Evolutionary conservation across 2,329 filamentous ascomycete genomes (phyloP).

Genomic region (Ophiobolus disseminans): DNA sequence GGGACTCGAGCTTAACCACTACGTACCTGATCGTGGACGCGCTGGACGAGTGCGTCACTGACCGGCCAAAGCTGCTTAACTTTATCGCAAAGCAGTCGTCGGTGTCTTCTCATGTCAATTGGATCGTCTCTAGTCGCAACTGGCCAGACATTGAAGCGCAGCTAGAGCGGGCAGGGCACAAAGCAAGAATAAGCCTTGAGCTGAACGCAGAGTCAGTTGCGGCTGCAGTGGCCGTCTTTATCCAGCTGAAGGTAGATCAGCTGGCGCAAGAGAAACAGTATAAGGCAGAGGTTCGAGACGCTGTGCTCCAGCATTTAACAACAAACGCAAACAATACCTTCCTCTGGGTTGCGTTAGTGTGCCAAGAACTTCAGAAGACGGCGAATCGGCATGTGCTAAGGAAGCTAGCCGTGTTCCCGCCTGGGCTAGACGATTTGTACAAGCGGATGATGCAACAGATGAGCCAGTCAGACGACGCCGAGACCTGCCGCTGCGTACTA

Average conservation of each 20-base stretch:
- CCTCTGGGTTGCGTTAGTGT: constrained; percentile 33
- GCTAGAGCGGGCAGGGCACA: constrained; percentile 29
- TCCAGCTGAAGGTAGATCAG: constrained; percentile 42
- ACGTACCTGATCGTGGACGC: constrained; percentile 15
- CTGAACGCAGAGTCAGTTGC: constrained; percentile 46
- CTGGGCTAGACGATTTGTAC: constrained; percentile 50
- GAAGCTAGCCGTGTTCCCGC: constrained; percentile 40
- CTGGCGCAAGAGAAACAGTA: constrained; percentile 36
- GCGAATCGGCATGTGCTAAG: constrained; percentile 16
- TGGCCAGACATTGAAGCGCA: constrained; percentile 42
- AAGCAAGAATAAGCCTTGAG: constrained; percentile 41
- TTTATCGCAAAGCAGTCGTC: constrained; percentile 8
- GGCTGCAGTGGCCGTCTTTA: constrained; percentile 48
- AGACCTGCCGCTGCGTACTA: constrained; percentile 49
- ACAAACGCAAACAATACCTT: constrained; percentile 51
- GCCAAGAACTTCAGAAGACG: constrained; percentile 37
- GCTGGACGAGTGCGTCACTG: constrained; percentile 14
- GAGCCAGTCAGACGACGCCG: constrained; percentile 27
- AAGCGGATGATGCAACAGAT: constrained; percentile 50
- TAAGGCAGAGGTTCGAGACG: constrained; percentile 47
- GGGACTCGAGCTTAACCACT: constrained; percentile 33
- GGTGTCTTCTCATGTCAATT: constrained; percentile 15
- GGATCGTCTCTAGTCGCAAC: constrained; percentile 25
- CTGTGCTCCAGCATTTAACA: constrained; percentile 25
- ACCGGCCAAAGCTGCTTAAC: constrained; percentile 7